Conservation (phyloP, 1,139 yeast genomes). For the Yamadazyma conglobata region DNA sequence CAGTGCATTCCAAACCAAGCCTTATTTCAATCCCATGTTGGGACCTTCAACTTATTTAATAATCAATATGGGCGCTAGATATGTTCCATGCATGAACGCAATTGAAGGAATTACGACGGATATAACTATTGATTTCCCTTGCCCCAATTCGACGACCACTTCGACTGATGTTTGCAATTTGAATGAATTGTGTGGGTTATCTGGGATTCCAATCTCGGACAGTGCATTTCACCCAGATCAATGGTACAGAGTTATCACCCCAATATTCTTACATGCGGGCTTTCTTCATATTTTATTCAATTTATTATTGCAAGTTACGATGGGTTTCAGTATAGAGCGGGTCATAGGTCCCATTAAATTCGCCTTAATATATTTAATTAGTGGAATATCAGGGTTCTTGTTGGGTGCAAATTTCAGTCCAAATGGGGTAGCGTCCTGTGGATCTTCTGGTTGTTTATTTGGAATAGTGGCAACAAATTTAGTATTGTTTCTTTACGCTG, state of each 20-base stretch:
- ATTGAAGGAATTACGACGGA: conserved; percentile 51
- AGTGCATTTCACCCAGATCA: conserved; percentile 48
- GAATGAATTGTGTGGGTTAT: conserved; percentile 60
- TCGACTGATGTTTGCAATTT: conserved; percentile 57
- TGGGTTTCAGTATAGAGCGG: conserved; percentile 64
- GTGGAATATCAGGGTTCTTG: conserved; percentile 68
- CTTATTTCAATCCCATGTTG: conserved; percentile 75
- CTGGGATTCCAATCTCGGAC: conserved; percentile 36
- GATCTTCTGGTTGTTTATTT: conserved; percentile 74
- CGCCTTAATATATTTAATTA: conserved; percentile 52
- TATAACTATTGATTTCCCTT: conserved; percentile 51
- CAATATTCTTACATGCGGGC: conserved; percentile 77
- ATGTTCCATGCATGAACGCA: conserved; percentile 67
- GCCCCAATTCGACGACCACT: conserved; percentile 62
- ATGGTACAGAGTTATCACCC: conserved; percentile 68
- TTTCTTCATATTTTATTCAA: conserved; percentile 67
- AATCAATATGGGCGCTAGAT: conserved; percentile 70
- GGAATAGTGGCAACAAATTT: conserved; percentile 67
- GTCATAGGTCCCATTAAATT: conserved; percentile 56
- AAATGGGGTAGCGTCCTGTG: conserved; percentile 65
- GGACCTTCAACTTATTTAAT: conserved; percentile 73
- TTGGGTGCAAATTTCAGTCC: conserved; percentile 75
- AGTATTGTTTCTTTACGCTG: conserved; percentile 55
- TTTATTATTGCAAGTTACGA: conserved; percentile 54
- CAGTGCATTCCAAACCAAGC: conserved; percentile 64